These are phyloP conservation scores for Amylocystis lapponica DNA, from an alignment of 768 basidiomycete genomes.

Conservation along the genomic window DNA sequence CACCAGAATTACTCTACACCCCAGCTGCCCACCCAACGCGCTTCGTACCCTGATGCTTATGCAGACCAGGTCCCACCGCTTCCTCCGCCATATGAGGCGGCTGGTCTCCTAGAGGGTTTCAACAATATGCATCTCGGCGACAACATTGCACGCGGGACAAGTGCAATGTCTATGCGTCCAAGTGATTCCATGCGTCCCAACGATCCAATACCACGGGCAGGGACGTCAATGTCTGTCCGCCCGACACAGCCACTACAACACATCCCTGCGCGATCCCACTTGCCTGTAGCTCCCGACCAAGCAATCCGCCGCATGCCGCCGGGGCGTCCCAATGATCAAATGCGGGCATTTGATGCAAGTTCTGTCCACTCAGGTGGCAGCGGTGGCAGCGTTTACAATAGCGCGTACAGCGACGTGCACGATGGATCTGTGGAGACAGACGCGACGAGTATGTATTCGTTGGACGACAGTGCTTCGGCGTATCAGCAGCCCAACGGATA, in stretches of 20 bases:
- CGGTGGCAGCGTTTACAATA: conserved; percentile 25
- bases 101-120: conserved; percentile 45
- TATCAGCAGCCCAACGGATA: conserved; percentile 23
- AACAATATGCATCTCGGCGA: conserved; percentile 49
- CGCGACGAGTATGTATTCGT: conserved; percentile 30
- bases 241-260: conserved; percentile 13
- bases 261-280: conserved; percentile 7
- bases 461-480: conserved; percentile 31
- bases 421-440: conserved; percentile 30
- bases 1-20: conserved; percentile 45
- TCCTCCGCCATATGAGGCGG: conserved; percentile 39
- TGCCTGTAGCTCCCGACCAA: conserved; percentile 15
- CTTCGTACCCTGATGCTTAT: conserved; percentile 19
- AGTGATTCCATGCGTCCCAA: conserved; percentile 2
- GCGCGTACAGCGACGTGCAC: conserved; percentile 21
- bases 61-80: conserved; percentile 19
- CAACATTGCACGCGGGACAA: conserved; percentile 25
- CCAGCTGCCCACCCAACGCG: conserved; percentile 35
- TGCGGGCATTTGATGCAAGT: conserved; percentile 8
- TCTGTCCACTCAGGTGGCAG: conserved; percentile 31
- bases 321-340: conserved; percentile 7
- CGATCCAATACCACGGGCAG: conserved; percentile 49
- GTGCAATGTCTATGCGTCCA: background rate
- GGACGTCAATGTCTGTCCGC: conserved; percentile 53
- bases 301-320: conserved; percentile 14